Conservation (phyloP, 331 rosid genomes). For the Ulmus americana region DNA sequence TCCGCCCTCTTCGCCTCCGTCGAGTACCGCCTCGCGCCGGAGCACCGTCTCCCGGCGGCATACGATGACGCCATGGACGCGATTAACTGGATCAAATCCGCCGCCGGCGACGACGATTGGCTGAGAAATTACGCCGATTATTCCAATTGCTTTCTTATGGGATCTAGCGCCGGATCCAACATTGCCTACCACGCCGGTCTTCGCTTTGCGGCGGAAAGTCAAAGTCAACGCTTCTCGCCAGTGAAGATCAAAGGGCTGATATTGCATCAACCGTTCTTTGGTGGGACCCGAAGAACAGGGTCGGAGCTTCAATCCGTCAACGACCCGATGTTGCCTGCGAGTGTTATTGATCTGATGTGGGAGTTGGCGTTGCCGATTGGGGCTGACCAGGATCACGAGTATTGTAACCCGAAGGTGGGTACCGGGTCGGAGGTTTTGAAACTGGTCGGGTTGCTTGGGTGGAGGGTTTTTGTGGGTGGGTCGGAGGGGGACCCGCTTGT, state of each 20-base stretch:
- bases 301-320: conserved; percentile 13
- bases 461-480: conserved; percentile 17
- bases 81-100: conserved; percentile 7
- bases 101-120: conserved; percentile 11
- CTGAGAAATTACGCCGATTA: conserved; percentile 9
- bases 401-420: conserved; percentile 8
- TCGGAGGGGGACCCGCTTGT: conserved; percentile 23
- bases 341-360: conserved; percentile 3
- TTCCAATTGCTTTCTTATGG: conserved; percentile 17
- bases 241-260: conserved; percentile 19
- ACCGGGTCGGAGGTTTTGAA: neutral
- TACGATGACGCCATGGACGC: conserved; percentile 24
- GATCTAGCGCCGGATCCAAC: conserved; percentile 17
- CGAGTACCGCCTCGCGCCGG: conserved; percentile 20
- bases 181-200: conserved; percentile 19
- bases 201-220: neutral
- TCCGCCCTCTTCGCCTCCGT: conserved; percentile 13
- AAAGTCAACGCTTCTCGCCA: neutral
- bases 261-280: conserved; percentile 16
- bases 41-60: conserved; percentile 24
- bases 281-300: conserved; percentile 13
- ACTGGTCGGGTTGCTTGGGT: conserved; percentile 1
- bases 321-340: neutral
- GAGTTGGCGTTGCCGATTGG: conserved; percentile 9
- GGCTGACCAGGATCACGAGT: conserved; percentile 19